Evolutionary conservation across 73 alveolate species (phyloP), one percentile per base, ranked within the genome.

Genomic region (Uronychia binucleata): DNA sequence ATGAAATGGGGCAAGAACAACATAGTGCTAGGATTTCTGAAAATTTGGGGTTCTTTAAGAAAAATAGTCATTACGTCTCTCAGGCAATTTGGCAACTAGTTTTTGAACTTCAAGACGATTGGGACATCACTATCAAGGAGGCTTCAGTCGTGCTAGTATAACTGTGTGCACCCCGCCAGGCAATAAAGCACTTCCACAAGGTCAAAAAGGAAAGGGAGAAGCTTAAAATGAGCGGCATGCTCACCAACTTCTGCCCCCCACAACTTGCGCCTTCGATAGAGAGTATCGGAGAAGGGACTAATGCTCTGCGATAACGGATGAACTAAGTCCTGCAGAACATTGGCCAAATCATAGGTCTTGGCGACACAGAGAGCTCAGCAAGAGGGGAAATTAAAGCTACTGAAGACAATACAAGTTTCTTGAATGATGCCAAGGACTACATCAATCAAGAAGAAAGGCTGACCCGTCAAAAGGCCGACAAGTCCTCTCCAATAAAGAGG

Each of bases 61-160:
- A 83, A 74, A 88, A 91, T 57, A 80, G 90, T 0, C 33, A 79
- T n/a, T 83, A 74, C 77, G 82, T 91, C 28, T 83, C 93, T 0
- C 74, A 74, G 5, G 60, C 93, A 26, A 82, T 91, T 59, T 91
- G 96, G 96, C 79, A 91, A 78, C 77, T 84, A 8, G 96, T 88
- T 1, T 91, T 87, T 67, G 94, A 91, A 1, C 89, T 91, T 0
- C 85, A 91, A 78, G 93, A 89, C 34, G 96, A 91, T 74, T 91
- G 96, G 96, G 96, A 91, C 79, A 89, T 91, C 74, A 91, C 96
- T 5, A 91, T 87, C 28, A 83, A 91, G 82, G 96, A 88, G 79
- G 96, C 96, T 26, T 88, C 96, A 26, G 92, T 88, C 31, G 93
- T 91, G 32, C 76, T 91, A 33, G 77, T 91, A 1, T 59, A 91